Conservation (phyloP, 2,329 filamentous ascomycete species). For the Fusarium multiceps region DNA sequence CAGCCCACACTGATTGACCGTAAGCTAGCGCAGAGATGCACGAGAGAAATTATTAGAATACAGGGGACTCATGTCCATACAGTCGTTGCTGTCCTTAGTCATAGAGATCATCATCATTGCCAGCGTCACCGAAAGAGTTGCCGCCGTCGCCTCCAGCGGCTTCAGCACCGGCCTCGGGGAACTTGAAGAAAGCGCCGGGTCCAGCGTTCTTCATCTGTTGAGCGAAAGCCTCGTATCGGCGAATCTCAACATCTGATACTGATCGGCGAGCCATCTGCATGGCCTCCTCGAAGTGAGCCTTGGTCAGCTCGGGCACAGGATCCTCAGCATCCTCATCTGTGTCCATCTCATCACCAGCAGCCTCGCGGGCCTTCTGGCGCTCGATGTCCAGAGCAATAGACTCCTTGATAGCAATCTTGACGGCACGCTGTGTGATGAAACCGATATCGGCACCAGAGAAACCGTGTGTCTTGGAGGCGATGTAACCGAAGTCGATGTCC, state of each 20-base stretch:
- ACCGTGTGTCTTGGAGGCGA: constrained; percentile 96
- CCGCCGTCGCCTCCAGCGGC: constrained; percentile 68
- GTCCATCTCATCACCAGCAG: constrained; percentile 81
- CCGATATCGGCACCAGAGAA: constrained; percentile 99
- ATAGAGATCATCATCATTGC: constrained; percentile 97
- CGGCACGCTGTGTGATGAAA: constrained; percentile 97
- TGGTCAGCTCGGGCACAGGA: constrained; percentile 94
- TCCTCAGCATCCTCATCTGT: constrained; percentile 81
- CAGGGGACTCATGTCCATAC: constrained; percentile 50
- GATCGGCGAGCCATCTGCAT: constrained; percentile 95
- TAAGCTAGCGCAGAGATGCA: constrained; percentile 51
- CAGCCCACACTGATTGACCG: constrained; percentile 29
- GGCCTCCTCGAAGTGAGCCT: constrained; percentile 97
- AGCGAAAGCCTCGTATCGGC: constrained; percentile 97
- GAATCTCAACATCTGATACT: constrained; percentile 96
- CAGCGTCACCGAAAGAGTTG: constrained; percentile 81
- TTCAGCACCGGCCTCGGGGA: constrained; percentile 78
- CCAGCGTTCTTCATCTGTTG: constrained; percentile 99
- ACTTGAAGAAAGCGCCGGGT: constrained; percentile 97
- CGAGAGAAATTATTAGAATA: constrained; percentile 61
- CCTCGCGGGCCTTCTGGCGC: constrained; percentile 88
- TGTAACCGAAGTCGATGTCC: constrained; percentile 90
- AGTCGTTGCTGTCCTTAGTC: constrained; percentile 69
- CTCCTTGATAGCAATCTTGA: constrained; percentile 99
- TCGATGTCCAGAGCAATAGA: constrained; percentile 90